phyloP scores from a whole-genome alignment of 805 yeast genomes.

The Wickerhamiella siamensis region DNA sequence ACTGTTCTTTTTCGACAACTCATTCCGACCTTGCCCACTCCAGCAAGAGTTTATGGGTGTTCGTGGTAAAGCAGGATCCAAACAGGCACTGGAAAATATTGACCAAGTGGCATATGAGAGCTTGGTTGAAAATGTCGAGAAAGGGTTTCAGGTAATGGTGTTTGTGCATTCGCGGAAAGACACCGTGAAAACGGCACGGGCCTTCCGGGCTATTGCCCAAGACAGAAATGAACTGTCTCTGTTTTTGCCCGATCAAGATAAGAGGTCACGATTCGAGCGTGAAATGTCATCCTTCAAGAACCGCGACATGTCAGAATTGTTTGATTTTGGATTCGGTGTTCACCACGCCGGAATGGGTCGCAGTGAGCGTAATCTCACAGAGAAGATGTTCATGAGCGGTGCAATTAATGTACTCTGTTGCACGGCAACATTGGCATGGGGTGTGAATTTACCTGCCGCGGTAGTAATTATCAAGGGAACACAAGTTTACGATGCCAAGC shows the following conservation, averaged over 20 bases:
- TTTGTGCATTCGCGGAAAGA: constrained; percentile 94
- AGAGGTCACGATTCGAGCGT: constrained; percentile 28
- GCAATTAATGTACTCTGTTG: constrained; percentile 82
- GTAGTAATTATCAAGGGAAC: constrained; percentile 95
- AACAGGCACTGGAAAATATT: constrained; percentile 34
- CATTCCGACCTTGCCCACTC: constrained; percentile 87
- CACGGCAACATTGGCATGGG: constrained; percentile 99
- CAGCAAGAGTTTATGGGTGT: constrained; percentile 82
- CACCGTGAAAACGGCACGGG: constrained; percentile 69
- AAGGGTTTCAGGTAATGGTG: constrained; percentile 86
- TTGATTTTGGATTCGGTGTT: constrained; percentile 59
- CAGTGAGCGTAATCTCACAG: constrained; percentile 78
- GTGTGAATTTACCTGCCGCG: constrained; percentile 96
- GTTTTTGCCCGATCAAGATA: constrained; percentile 42
- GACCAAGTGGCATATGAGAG: constrained; percentile 70
- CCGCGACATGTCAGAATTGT: constrained; percentile 64
- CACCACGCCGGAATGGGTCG: constrained; percentile 98
- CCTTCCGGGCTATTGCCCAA: constrained; percentile 54
- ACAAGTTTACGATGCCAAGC: constrained; percentile 83
- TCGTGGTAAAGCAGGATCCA: constrained; percentile 69
- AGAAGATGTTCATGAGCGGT: constrained; percentile 73
- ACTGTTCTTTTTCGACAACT: constrained; percentile 85
- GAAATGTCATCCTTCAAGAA: constrained; percentile 59
- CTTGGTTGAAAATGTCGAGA: constrained; percentile 45
- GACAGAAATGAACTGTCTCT: constrained; percentile 37